phyloP scores from a whole-genome alignment of 139 green algal species.

The Chlamydomonas sp. region DNA sequence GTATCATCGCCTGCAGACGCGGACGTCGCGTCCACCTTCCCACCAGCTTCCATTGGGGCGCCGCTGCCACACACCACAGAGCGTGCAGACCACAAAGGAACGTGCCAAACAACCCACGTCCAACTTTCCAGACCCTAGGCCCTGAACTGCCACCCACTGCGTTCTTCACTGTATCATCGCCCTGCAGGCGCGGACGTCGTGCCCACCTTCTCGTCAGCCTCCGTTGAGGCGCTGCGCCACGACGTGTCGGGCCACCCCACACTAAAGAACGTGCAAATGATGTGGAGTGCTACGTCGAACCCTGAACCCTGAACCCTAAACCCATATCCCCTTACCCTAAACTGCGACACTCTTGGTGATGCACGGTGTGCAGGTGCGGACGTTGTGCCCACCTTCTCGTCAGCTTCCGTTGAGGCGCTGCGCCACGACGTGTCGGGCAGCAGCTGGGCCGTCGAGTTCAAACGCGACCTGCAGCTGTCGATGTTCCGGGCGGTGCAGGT shows the following conservation, averaged over 20 bases:
- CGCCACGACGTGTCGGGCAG: constrained; percentile 35
- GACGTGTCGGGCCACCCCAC: constrained; percentile 38
- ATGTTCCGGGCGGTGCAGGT: constrained; percentile 30
- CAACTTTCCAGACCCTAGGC: too few relatives aligned
- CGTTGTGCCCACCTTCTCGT: neutral
- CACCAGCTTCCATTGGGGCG: too few relatives aligned
- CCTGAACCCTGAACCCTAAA: neutral
- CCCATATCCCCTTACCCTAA: neutral
- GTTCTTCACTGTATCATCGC: too few relatives aligned
- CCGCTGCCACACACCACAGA: too few relatives aligned
- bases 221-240: constrained; percentile 39
- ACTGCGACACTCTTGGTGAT: neutral
- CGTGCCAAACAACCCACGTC: too few relatives aligned
- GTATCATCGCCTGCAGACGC: too few relatives aligned
- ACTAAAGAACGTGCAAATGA: too few relatives aligned
- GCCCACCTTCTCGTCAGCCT: constrained; percentile 43
- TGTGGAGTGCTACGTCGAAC: neutral
- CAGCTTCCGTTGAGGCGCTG: constrained; percentile 38
- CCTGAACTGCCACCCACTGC: too few relatives aligned
- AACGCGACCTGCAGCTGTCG: constrained; percentile 26
- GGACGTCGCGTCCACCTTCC: too few relatives aligned
- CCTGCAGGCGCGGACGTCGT: constrained; percentile 77
- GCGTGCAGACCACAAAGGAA: too few relatives aligned
- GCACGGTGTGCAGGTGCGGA: neutral
- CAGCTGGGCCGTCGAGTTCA: constrained; percentile 52